A percentile compares a stretch with the other conserved stretches of the same genome.
Evolutionary conservation across 176 grass and related monocot species (phyloP).

Genomic region (Coix lacrymajobi): DNA sequence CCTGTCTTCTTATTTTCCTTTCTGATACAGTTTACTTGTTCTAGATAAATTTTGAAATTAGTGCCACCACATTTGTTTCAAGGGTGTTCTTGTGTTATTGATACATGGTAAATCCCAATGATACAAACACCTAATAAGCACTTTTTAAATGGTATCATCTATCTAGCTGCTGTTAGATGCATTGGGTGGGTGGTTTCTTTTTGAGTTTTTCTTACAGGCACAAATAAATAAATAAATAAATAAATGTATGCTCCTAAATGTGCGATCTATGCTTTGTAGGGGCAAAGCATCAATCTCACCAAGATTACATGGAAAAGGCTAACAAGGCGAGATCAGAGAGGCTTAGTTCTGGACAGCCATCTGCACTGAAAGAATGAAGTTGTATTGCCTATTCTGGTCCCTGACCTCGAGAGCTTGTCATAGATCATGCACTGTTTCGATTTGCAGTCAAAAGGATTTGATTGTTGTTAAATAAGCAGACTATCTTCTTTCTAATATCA

Average conservation of each 20-base stretch:
- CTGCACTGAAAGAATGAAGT: slow-evolving; percentile 40
- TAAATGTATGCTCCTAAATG: neutral
- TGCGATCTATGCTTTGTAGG: slow-evolving; percentile 31
- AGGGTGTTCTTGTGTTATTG: neutral
- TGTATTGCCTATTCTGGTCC: neutral
- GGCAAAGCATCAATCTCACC: slow-evolving; percentile 52
- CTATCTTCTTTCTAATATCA: too few species aligned
- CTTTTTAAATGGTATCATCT: neutral
- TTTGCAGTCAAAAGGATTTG: too few species aligned
- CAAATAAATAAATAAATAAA: too few species aligned
- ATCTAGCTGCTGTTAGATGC: neutral
- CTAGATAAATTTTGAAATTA: neutral
- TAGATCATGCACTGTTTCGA: too few species aligned
- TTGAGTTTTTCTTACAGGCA: neutral
- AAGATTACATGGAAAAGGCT: slow-evolving; percentile 86
- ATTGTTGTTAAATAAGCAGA: too few species aligned
- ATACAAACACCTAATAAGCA: neutral
- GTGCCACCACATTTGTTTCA: neutral
- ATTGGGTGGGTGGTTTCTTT: neutral
- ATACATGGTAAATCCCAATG: neutral
- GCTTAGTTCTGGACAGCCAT: slow-evolving; percentile 68
- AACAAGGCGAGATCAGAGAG: slow-evolving; percentile 69
- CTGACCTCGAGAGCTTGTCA: too few species aligned
- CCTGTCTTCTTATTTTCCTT: neutral
- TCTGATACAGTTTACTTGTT: neutral